Percentiles rank a stretch among this genome's conserved stretches.
Conservation (phyloP, 257 asterid species). For the Nicotiana undulata region DNA sequence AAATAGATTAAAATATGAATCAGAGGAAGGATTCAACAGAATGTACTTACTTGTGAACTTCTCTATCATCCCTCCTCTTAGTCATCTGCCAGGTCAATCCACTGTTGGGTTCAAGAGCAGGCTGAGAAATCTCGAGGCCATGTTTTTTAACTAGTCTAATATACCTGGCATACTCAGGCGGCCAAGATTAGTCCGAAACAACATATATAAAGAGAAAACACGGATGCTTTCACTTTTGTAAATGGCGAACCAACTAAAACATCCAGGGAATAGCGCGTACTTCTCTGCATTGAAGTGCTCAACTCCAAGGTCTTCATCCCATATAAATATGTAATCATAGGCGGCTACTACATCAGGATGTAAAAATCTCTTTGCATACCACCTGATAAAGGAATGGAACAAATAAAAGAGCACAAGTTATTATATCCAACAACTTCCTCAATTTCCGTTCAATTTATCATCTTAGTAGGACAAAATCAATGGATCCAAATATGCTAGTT, state of each 20-base stretch:
- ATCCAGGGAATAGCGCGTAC: slow-evolving; percentile 28
- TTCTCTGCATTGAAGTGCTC: slow-evolving; percentile 68
- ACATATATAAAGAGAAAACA: neutral
- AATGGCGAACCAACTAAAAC: neutral
- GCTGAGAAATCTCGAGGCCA: slow-evolving; percentile 75
- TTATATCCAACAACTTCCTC: neutral
- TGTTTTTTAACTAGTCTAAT: slow-evolving; percentile 65
- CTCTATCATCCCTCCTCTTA: slow-evolving; percentile 46
- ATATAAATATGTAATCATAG: slow-evolving; percentile 64
- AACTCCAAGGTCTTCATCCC: slow-evolving; percentile 94
- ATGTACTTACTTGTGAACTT: slow-evolving; percentile 66
- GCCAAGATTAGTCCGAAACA: neutral
- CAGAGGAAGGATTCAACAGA: neutral
- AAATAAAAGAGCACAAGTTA: neutral
- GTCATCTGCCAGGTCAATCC: slow-evolving; percentile 90
- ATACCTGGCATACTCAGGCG: slow-evolving; percentile 35
- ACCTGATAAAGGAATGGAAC: slow-evolving; percentile 31
- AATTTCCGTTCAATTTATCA: neutral
- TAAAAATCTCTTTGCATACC: slow-evolving; percentile 88
- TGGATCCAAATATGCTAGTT: neutral
- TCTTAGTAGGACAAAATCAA: neutral
- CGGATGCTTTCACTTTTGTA: neutral
- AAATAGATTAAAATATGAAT: neutral
- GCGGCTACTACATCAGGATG: slow-evolving; percentile 77
- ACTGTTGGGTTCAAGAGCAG: slow-evolving; percentile 68